phyloP scores from a whole-genome alignment of 2,329 filamentous ascomycete species.

The Geosmithia putterillii region DNA sequence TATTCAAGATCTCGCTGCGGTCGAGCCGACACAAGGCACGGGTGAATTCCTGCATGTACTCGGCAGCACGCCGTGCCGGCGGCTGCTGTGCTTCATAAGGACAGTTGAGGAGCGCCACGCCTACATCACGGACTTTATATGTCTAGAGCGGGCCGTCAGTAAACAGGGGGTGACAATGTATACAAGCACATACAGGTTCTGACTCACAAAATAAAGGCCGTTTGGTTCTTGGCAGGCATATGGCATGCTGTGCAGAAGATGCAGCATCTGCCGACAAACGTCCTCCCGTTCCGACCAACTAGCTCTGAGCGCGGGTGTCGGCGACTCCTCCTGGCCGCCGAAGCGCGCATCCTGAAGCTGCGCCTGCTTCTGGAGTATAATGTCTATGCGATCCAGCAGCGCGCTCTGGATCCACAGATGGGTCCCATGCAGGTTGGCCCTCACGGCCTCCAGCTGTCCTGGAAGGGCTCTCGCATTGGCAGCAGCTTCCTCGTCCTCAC shows the following conservation, averaged over 20 bases:
- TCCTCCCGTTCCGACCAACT: conserved; percentile 21
- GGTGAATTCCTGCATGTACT: conserved; percentile 16
- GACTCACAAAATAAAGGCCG: conserved; percentile 16
- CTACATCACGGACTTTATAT: conserved; percentile 22
- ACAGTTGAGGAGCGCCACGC: conserved; percentile 17
- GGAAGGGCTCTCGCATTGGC: not conserved
- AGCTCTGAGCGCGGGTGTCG: conserved; percentile 3
- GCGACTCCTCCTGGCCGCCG: not conserved
- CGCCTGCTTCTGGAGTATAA: conserved; percentile 6
- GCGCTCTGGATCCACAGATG: conserved; percentile 23
- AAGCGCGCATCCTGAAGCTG: not conserved
- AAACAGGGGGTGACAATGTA: not conserved
- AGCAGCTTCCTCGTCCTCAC: not conserved
- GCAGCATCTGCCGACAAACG: conserved; percentile 20
- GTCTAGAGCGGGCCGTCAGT: conserved; percentile 6
- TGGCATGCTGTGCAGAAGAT: conserved; percentile 18
- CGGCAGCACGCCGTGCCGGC: conserved; percentile 10
- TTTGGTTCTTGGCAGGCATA: conserved; percentile 18
- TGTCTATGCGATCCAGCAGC: conserved; percentile 19
- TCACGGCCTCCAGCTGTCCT: conserved; percentile 12
- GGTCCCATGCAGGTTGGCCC: conserved; percentile 21
- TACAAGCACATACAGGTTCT: not conserved
- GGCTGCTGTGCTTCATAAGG: conserved; percentile 15
- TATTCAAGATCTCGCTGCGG: conserved; percentile 17
- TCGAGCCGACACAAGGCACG: conserved; percentile 14